Evolutionary conservation across 2,329 filamentous ascomycete genomes (phyloP), one percentile per base, ranked within the genome.

Genomic region (Nemania sp.): DNA sequence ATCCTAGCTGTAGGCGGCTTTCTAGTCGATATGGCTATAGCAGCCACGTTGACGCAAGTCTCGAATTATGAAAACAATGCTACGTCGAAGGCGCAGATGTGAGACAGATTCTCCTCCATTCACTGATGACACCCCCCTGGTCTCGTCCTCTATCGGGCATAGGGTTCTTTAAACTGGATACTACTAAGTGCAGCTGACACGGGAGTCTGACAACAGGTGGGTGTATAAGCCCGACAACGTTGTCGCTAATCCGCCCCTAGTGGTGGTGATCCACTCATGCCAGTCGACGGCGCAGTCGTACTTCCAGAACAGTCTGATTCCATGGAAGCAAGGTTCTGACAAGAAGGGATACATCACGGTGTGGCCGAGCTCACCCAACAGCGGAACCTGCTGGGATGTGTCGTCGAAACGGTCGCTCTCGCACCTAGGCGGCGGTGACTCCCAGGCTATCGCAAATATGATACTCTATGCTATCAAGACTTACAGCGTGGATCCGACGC

Each of bases 381-480:
- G 74, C n/a, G 85, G 78, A 11, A 78, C 76, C 20, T 89, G 87
- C 77, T 89, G 86, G 87, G 87, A 89, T 69, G 86, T 88, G 5
- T 83, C 83, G 6, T 85, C 82, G n/a, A 78, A 79, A 41, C 57
- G 64, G 8, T 82, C 83, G 0, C 72, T 80, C 38, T 73, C 71
- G 6, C 76, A 78, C 66, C 65, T 75, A 3, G 79, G 79, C 57
- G 78, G 79, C 1, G 79, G 78, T 24, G 79, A 81, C 69, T 74
- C 74, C 26, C 75, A 80, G 66, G 79, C 79, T 47, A 80, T 81
- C 67, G 77, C 79, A 13, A 80, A 80, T 71, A 81, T 80, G 79
- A 77, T 80, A 61, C 45, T 70, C 38, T 78, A 78, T 62, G 78
- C 75, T 5, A 71, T 80, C 29, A 72, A 72, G 58, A 64, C 75